Percentiles rank a stretch among this genome's conserved stretches.
phyloP scores from a whole-genome alignment of 805 yeast species.

The Kockiozyma suomiensis region DNA sequence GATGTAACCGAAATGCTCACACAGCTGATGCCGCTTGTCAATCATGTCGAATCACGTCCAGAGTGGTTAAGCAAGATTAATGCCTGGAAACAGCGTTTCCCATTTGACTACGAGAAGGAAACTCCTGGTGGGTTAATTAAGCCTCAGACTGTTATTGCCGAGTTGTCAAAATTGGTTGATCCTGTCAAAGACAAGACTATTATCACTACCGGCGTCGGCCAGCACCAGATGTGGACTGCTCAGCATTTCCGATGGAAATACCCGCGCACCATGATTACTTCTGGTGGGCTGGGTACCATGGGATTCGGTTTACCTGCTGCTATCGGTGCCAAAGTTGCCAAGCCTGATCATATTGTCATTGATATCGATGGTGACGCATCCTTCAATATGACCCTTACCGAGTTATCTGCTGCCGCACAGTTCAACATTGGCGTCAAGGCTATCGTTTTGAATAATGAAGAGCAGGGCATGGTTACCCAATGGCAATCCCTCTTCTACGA shows the following conservation, averaged over 20 bases:
- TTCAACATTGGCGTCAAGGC: conserved; percentile 89
- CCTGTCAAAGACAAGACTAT: conserved; percentile 70
- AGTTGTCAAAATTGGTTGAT: conserved; percentile 72
- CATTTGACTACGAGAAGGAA: conserved; percentile 75
- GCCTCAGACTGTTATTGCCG: conserved; percentile 88
- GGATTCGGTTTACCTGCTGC: conserved; percentile 98
- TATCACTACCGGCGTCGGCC: conserved; percentile 98
- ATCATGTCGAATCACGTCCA: conserved; percentile 63
- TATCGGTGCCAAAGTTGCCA: conserved; percentile 96
- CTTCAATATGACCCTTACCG: conserved; percentile 96
- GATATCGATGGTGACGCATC: conserved; percentile 99
- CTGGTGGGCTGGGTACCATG: conserved; percentile 99
- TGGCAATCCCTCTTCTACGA: conserved; percentile 98
- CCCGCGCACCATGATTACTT: conserved; percentile 94
- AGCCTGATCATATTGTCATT: conserved; percentile 91
- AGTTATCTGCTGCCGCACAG: conserved; percentile 92
- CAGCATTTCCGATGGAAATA: conserved; percentile 93
- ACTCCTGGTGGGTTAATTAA: conserved; percentile 63
- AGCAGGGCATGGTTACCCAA: conserved; percentile 99
- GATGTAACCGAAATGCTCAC: conserved; percentile 82
- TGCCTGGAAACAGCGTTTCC: conserved; percentile 84
- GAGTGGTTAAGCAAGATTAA: conserved; percentile 77
- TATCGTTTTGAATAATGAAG: conserved; percentile 90
- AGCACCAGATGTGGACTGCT: conserved; percentile 99
- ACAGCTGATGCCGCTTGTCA: conserved; percentile 69